These are phyloP conservation scores for Hypoxylon sp. DNA, from an alignment of 2,329 filamentous ascomycete genomes.

Conservation along the genomic window DNA sequence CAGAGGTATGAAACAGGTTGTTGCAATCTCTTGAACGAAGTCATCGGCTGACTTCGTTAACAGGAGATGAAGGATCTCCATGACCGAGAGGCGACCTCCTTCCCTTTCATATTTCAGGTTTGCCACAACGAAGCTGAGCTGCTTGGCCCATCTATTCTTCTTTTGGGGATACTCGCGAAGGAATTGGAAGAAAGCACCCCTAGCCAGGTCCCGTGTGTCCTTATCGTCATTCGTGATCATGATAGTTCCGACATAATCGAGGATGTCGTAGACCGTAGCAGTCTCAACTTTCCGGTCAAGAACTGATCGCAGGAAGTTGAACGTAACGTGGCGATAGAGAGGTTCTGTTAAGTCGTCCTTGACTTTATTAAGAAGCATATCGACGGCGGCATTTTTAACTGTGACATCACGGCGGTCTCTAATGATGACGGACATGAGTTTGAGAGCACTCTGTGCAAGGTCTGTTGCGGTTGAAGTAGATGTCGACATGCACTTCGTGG, in stretches of 20 bases:
- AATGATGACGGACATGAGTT: constrained; percentile 86
- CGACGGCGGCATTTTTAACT: constrained; percentile 84
- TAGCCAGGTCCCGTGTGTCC: constrained; percentile 86
- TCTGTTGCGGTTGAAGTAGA: constrained; percentile 85
- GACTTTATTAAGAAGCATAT: constrained; percentile 83
- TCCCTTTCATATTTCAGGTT: constrained; percentile 93
- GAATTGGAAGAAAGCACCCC: constrained; percentile 94
- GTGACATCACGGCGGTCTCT: constrained; percentile 81
- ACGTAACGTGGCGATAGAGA: constrained; percentile 90
- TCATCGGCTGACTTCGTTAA: constrained; percentile 86
- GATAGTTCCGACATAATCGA: constrained; percentile 88
- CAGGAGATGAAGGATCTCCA: constrained; percentile 91
- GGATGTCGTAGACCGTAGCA: constrained; percentile 87
- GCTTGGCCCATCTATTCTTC: constrained; percentile 88
- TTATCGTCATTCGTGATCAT: constrained; percentile 98
- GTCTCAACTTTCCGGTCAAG: constrained; percentile 88
- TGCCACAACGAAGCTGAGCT: constrained; percentile 87
- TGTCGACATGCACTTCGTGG: constrained; percentile 82
- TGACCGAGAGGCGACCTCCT: constrained; percentile 89
- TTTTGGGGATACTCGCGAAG: constrained; percentile 94
- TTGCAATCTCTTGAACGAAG: constrained; percentile 83
- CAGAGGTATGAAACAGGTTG: constrained; percentile 86
- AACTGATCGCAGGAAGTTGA: constrained; percentile 91
- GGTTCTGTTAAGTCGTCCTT: constrained; percentile 93
- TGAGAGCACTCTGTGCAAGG: constrained; percentile 87